phyloP scores from a whole-genome alignment of 225 moss, liverwort and hornwort species.

The Ulota crispa region DNA sequence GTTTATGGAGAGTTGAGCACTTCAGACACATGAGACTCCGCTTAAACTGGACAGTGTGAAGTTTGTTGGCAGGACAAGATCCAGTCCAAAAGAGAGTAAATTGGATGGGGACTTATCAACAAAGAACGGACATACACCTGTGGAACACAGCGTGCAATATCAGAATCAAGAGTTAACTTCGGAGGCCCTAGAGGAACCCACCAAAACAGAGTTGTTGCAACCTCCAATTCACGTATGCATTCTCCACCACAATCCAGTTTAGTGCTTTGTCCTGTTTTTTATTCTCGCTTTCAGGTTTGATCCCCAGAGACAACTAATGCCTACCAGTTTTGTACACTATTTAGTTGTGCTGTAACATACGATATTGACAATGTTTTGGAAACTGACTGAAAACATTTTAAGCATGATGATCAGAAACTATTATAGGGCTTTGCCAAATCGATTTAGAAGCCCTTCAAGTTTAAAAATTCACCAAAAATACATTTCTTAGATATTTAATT shows the following conservation, averaged over 20 bases:
- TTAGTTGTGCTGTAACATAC: neutral
- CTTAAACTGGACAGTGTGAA: conserved; percentile 80
- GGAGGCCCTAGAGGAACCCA: conserved; percentile 22
- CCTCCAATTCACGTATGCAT: conserved; percentile 50
- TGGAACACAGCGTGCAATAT: conserved; percentile 29
- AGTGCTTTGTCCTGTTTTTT: neutral
- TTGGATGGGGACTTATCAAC: conserved; percentile 34
- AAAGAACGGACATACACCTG: conserved; percentile 21
- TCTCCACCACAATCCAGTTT: conserved; percentile 10
- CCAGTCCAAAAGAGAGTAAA: conserved; percentile 63
- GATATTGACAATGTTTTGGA: neutral
- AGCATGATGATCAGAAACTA: neutral
- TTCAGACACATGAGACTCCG: conserved; percentile 35
- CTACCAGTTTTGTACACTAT: neutral
- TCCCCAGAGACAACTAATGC: neutral
- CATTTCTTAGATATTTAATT: neutral
- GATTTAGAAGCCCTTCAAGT: neutral
- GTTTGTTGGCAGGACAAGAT: conserved; percentile 94
- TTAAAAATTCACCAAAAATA: neutral
- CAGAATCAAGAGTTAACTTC: conserved; percentile 34
- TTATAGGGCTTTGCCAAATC: neutral
- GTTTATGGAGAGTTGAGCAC: neutral
- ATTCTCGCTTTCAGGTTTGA: conserved; percentile 8
- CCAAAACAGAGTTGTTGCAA: conserved; percentile 13
- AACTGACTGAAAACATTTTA: neutral